Conservation (phyloP, 164 flowering plant genomes). For the Vitis amurensis region DNA sequence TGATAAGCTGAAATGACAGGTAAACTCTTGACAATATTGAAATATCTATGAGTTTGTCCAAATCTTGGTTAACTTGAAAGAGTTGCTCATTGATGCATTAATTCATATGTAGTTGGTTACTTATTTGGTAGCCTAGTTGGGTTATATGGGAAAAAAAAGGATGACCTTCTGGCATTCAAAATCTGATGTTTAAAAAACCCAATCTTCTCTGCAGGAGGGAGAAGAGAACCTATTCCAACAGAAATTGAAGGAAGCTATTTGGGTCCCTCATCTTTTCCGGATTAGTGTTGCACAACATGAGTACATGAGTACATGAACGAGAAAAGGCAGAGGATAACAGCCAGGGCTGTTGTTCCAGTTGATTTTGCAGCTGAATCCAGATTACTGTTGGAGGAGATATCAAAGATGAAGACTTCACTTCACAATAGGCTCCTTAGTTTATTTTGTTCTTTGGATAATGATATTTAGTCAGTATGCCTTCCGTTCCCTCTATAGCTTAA, state of each 20-base stretch:
- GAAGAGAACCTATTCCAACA: conserved; percentile 36
- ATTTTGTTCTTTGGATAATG: neutral
- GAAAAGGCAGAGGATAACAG: conserved; percentile 75
- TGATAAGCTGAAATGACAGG: no score
- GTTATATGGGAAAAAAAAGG: no score
- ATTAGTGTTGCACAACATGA: conserved; percentile 73
- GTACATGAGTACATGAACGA: conserved; percentile 50
- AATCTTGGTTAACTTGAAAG: no score
- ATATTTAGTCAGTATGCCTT: no score
- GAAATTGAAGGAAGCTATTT: conserved; percentile 71
- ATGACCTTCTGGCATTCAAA: no score
- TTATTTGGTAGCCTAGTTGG: no score
- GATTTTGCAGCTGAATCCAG: conserved; percentile 86
- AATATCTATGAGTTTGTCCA: no score
- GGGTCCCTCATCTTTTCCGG: conserved; percentile 73
- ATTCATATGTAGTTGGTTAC: no score
- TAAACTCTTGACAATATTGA: no score
- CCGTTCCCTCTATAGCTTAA: no score
- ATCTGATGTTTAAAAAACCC: no score
- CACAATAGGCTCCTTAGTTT: neutral
- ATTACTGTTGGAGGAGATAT: conserved; percentile 67
- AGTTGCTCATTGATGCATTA: no score
- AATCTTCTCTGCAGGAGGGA: conserved; percentile 28
- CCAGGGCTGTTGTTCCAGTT: conserved; percentile 53
- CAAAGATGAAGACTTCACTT: conserved; percentile 49